phyloP scores from a whole-genome alignment of 2,329 filamentous ascomycete species.

The Decorospora gaudefroyi region DNA sequence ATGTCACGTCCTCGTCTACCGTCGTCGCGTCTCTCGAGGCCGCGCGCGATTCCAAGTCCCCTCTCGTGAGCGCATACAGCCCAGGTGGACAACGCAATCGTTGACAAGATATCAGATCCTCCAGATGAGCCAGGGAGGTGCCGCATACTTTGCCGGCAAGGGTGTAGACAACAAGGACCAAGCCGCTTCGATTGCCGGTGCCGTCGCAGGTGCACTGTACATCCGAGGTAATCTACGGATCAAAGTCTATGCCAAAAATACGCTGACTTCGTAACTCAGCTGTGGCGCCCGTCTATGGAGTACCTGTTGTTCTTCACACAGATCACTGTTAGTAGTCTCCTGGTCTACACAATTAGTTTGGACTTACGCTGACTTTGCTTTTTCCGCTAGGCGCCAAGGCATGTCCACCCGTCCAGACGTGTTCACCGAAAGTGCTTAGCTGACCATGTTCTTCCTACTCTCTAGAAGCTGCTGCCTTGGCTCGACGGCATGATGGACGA shows the following conservation, averaged over 20 bases:
- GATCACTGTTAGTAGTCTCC: no score
- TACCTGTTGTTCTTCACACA: conserved; percentile 69
- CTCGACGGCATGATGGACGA: conserved; percentile 74
- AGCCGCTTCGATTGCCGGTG: conserved; percentile 83
- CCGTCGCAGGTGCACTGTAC: conserved; percentile 83
- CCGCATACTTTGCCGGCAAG: conserved; percentile 73
- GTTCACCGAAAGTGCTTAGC: no score
- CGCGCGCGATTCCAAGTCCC: conserved; percentile 86
- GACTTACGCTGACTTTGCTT: no score
- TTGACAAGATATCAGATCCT: conserved; percentile 68
- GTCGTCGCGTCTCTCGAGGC: conserved; percentile 83
- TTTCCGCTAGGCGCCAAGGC: no score
- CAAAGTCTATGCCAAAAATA: no score
- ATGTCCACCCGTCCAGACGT: no score
- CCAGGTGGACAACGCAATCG: conserved; percentile 6
- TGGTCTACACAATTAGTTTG: no score
- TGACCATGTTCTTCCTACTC: background rate
- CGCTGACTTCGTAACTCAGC: no score
- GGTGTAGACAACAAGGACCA: conserved; percentile 61
- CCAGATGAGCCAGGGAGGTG: conserved; percentile 80
- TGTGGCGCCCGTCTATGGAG: conserved; percentile 81
- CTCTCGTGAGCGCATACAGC: conserved; percentile 63
- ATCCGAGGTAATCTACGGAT: no score
- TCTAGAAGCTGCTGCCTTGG: conserved; percentile 90
- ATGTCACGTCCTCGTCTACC: conserved; percentile 83